These are phyloP conservation scores for Amanita fuliginea DNA, from an alignment of 768 basidiomycete species.

Conservation along the genomic window DNA sequence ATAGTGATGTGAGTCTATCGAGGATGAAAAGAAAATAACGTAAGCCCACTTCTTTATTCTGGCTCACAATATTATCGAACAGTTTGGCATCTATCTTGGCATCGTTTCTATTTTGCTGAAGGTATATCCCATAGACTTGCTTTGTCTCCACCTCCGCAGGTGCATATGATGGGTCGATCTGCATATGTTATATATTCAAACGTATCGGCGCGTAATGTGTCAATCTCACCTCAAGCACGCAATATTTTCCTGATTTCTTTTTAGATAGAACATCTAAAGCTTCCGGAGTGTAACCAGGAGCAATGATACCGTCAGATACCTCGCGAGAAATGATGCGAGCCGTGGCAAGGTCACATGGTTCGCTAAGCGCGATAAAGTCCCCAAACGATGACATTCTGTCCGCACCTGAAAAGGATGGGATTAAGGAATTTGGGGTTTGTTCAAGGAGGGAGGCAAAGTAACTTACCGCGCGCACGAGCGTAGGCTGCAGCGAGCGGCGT, in stretches of 20 bases:
- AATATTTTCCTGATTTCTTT: constrained; percentile 99
- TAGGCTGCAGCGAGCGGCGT: constrained; percentile 89
- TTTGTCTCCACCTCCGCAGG: constrained; percentile 82
- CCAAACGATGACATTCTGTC: constrained; percentile 99
- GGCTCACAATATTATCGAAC: constrained; percentile 82
- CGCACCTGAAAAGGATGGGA: constrained; percentile 45
- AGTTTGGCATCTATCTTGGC: constrained; percentile 71
- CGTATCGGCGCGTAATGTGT: not conserved
- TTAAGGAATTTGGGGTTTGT: too few species aligned
- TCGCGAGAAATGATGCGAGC: constrained; percentile 97
- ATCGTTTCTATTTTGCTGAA: constrained; percentile 89
- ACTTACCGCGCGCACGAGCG: constrained; percentile 83
- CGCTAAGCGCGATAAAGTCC: constrained; percentile 94
- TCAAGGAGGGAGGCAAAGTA: too few species aligned
- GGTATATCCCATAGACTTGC: constrained; percentile 86
- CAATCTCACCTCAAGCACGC: constrained; percentile 75
- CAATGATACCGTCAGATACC: constrained; percentile 97
- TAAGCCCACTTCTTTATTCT: constrained; percentile 63
- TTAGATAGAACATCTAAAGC: constrained; percentile 86
- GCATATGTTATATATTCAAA: not conserved
- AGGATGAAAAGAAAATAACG: not conserved
- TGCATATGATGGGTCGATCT: constrained; percentile 84
- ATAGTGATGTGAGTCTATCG: not conserved
- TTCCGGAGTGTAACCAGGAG: constrained; percentile 81
- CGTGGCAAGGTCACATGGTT: constrained; percentile 86